Base-by-base conservation (phyloP, 768 basidiomycete genomes). In the Lactarius quietus region DNA sequence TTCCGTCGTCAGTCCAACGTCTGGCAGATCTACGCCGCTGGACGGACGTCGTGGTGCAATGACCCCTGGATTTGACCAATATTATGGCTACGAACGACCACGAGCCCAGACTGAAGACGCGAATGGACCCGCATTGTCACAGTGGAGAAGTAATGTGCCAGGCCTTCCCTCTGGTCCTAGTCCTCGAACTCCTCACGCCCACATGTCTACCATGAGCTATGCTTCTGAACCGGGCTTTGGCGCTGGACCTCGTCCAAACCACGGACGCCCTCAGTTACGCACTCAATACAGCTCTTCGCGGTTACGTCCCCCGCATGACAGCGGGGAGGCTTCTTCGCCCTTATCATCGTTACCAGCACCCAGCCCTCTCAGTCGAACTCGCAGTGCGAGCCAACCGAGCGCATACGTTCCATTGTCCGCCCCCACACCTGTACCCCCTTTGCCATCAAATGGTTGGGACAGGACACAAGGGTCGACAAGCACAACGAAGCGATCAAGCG, bases 311-410 rank as follows among this genome's bases (percentile, higher is more conserved):
- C 39, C 59, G 1, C 39, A 65, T 54, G 69, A 70, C 38, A 48
- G 15, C 15, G 59, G 60, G 41, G 64, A 68, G 6, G 55, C 35
- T 35, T 59, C 55, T 33, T 70, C 69, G 17, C 61, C 69, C 18
- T 31, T 51, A 15, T 51, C 59, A 18, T 10, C 43, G 69, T 73
- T 33, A 77, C 35, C 31, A 14, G 26, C 26, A 29, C 9, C 17
- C 39, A 43, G 15, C 78, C 4, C 81, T 10, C 72, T 78, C 51
- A 83, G 69, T 68, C 85, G 91, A 60, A 88, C 86, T 31, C 82
- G 91, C 60, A 92, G 89, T 71, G 84, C 84, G n/a, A 93, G 90
- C 74, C 89, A 92, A 71, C 90, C 91, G 1, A 85, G 76, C 48
- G 85, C 86, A 31, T 92, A 91, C 70, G 75, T 85, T 17, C 85